Evolutionary conservation across 192 early-diverging fungal genomes (phyloP), one percentile per base, ranked within the genome.

Genomic region (Backusella tuberculispora): DNA sequence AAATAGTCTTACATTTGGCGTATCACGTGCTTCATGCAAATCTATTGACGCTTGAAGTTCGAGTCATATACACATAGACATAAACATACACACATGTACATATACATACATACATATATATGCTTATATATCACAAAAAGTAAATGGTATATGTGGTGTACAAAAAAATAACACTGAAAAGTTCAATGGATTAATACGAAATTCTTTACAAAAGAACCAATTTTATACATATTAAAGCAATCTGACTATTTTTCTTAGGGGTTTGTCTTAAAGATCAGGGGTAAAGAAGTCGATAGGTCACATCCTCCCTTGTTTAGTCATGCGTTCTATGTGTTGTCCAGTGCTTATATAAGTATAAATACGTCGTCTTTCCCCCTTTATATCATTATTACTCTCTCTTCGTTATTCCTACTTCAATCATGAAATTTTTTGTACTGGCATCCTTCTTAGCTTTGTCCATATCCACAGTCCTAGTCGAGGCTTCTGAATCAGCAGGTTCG

Each of bases 291-390:
- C 19, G 7, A 60, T 12, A 60, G 9, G 12, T 24, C 26, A 24
- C 53, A 60, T 60, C 53, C 53, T 60, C 53, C 53, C 21, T 60
- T 60, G 10, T 24, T 60, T 24, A 26, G 53, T 60, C 53, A 60
- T 60, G 53, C 53, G 21, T 60, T 60, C 10, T 53, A 9, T 53
- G 19, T 3, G 19, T 3, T 60, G 9, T 60, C 21, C 53, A 60
- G 7, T 8, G 13, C 10, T 60, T 60, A 60, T 60, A 60, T 26
- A 60, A 26, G 9, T 8, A 19, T 19, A 60, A 60, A 26, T 26
- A 26, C 4, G 26, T 8, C 53, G 3, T 24, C 19, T 60, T 24
- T 10, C 12, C 13, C 26, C 53, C 21, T n/a, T 60, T 60, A 60
- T 26, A 34, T 34, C 29, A 2, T 34, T 60, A 60, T 26, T 60